Conservation (phyloP, 1,284 basidiomycete species). For the Moniliophthora roreri region DNA sequence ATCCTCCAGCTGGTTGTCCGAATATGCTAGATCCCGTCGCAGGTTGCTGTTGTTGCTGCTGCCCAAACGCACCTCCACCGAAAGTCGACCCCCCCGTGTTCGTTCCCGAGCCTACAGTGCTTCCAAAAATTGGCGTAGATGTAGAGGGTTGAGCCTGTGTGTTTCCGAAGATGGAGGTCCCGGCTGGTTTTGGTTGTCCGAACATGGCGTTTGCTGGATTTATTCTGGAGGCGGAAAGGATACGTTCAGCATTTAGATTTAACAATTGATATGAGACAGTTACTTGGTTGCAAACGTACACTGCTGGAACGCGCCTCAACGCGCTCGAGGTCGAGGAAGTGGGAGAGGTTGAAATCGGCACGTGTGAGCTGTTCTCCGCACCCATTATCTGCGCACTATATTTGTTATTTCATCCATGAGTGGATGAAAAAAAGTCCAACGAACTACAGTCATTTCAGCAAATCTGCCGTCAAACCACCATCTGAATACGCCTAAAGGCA, state of each 20-base stretch:
- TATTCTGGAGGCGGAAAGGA: constrained; percentile 40
- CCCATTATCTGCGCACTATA: no score
- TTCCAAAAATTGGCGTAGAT: constrained; percentile 27
- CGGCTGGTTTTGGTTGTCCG: constrained; percentile 28
- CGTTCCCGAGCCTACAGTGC: constrained; percentile 25
- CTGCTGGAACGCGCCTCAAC: no score
- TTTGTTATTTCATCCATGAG: no score
- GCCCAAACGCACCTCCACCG: constrained; percentile 24
- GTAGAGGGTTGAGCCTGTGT: constrained; percentile 1
- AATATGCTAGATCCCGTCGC: constrained; percentile 17
- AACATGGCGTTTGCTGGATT: constrained; percentile 36
- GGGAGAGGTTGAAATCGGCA: no score
- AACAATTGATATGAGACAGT: neutral
- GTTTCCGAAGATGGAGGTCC: constrained; percentile 16
- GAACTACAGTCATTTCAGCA: no score
- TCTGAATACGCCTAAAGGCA: no score
- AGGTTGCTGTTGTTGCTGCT: constrained; percentile 25
- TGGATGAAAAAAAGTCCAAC: no score
- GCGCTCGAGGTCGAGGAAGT: no score
- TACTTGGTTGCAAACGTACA: no score
- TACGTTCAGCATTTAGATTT: constrained; percentile 15
- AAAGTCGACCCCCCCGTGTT: constrained; percentile 7
- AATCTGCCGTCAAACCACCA: no score
- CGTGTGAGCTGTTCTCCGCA: no score
- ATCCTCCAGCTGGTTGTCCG: constrained; percentile 15